These are phyloP conservation scores for Mentha longifolia DNA, from an alignment of 257 asterid species.

Conservation along the genomic window DNA sequence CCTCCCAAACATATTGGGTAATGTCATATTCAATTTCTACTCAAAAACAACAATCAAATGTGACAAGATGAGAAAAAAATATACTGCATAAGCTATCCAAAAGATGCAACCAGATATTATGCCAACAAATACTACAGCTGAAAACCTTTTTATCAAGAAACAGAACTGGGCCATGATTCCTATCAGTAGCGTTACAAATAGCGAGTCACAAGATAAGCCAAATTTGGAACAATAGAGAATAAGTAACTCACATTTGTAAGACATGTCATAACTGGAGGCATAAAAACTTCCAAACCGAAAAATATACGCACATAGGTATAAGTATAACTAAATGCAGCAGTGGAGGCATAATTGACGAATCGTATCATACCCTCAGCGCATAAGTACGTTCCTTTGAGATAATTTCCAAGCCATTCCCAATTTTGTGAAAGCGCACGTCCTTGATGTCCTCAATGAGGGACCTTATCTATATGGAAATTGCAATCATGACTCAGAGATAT, in stretches of 20 bases:
- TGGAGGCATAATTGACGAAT: constrained; percentile 18
- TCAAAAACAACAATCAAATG: constrained; percentile 5
- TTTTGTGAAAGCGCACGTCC: constrained; percentile 92
- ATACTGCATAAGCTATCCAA: not conserved
- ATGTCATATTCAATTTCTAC: not conserved
- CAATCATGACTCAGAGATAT: constrained; percentile 27
- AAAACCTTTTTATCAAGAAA: constrained; percentile 13
- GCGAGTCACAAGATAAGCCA: constrained; percentile 12
- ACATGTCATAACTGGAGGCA: not conserved
- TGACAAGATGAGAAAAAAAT: not conserved
- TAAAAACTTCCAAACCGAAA: not conserved
- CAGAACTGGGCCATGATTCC: constrained; percentile 8
- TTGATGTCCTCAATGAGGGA: constrained; percentile 95
- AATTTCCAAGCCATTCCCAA: constrained; percentile 85
- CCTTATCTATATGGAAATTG: constrained; percentile 58
- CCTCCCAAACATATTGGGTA: not conserved
- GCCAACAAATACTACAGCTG: not conserved
- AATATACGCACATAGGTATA: not conserved
- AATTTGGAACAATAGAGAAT: not conserved
- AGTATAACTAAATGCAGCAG: not conserved
- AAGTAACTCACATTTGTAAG: constrained; percentile 6
- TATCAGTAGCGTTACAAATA: not conserved
- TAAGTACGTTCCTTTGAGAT: constrained; percentile 72
- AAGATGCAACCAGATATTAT: constrained; percentile 15
- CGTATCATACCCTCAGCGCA: constrained; percentile 68